These are phyloP conservation scores for Coemansia sp. DNA, from an alignment of 192 early-diverging fungal genomes.

Conservation along the genomic window DNA sequence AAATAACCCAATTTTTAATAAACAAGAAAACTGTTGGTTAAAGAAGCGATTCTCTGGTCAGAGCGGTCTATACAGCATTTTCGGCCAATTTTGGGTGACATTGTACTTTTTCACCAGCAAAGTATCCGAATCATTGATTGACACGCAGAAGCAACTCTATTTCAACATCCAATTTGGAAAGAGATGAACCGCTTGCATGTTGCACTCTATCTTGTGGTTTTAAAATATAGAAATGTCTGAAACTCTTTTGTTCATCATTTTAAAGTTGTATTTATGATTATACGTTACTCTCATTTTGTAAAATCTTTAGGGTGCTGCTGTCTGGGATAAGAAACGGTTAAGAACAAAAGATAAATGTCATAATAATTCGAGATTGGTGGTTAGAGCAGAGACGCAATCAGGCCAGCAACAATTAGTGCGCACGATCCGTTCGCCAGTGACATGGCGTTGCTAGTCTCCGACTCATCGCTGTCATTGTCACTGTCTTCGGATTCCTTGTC, in stretches of 20 bases:
- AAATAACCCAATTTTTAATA: background rate
- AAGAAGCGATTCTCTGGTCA: background rate
- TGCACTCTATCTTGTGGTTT: too few species aligned
- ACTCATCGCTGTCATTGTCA: background rate
- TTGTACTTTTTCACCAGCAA: too few species aligned
- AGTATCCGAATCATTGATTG: too few species aligned
- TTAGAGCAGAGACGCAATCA: background rate
- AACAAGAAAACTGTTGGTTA: background rate
- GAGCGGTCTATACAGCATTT: background rate
- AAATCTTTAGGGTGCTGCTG: too few species aligned
- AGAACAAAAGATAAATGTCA: background rate
- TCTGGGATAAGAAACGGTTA: background rate
- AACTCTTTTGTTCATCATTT: too few species aligned
- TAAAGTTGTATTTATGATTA: too few species aligned
- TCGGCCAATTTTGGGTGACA: background rate
- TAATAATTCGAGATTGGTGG: background rate
- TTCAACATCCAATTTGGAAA: too few species aligned
- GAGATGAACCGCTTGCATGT: too few species aligned
- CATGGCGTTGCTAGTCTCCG: background rate
- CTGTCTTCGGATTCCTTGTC: background rate
- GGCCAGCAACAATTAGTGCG: background rate
- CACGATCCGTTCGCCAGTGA: background rate
- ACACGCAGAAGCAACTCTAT: too few species aligned
- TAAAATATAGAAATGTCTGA: too few species aligned
- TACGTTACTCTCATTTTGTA: too few species aligned